Conservation (phyloP, 768 basidiomycete genomes). For the Termitomyces bulborhizus region DNA sequence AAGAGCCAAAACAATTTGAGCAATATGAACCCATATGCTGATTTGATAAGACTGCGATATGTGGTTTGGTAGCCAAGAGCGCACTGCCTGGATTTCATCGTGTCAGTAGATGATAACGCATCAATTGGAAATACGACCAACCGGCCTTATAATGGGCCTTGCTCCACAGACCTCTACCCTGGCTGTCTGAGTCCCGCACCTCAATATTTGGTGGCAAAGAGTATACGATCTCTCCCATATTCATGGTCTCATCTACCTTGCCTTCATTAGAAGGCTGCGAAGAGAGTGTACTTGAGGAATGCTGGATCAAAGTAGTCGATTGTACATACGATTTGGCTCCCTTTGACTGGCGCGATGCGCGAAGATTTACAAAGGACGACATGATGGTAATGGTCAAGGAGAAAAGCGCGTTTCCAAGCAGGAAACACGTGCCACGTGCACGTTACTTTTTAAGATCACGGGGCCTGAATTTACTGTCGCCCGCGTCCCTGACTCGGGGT, state of each 20-base stretch:
- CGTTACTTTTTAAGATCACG: background rate
- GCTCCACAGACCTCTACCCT: constrained; percentile 44
- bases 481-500: background rate
- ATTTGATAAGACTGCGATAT: constrained; percentile 60
- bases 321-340: constrained; percentile 31
- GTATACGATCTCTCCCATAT: constrained; percentile 3
- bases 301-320: constrained; percentile 15
- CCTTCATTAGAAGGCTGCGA: constrained; percentile 20
- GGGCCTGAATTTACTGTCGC: background rate
- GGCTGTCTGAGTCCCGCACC: constrained; percentile 25
- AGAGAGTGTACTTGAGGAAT: constrained; percentile 13
- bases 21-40: constrained; percentile 57
- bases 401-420: too few relatives aligned
- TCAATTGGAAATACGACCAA: constrained; percentile 11
- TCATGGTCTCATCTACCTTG: constrained; percentile 2
- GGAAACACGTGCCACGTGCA: background rate
- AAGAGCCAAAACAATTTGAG: constrained; percentile 53
- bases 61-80: constrained; percentile 53
- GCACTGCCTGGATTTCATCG: constrained; percentile 41
- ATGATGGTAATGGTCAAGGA: background rate
- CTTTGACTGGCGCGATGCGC: constrained; percentile 20
- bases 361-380: constrained; percentile 26
- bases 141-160: constrained; percentile 30
- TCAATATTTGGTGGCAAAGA: constrained; percentile 35
- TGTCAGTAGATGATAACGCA: background rate